Percentiles rank a stretch among this genome's conserved stretches.
These are phyloP conservation scores for Ceratocystis papillata DNA, from an alignment of 2,329 filamentous ascomycete genomes.

Conservation along the genomic window DNA sequence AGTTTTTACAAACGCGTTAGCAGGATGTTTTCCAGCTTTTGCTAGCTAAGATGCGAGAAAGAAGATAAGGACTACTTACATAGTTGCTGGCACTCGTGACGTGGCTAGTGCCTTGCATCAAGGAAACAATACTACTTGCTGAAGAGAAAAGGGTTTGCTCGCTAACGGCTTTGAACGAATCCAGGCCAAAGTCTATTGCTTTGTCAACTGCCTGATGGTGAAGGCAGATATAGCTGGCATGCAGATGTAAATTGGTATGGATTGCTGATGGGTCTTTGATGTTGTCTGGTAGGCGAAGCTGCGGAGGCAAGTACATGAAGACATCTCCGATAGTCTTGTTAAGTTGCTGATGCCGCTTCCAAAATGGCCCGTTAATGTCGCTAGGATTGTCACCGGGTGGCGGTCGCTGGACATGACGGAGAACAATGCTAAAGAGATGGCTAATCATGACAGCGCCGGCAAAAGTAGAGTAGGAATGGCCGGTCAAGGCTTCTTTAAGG, in stretches of 20 bases:
- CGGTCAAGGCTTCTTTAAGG: slow-evolving; percentile 53
- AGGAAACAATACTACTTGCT: slow-evolving; percentile 71
- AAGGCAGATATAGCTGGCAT: slow-evolving; percentile 76
- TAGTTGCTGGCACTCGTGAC: slow-evolving; percentile 37
- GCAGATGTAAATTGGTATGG: slow-evolving; percentile 78
- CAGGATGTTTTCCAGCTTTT: slow-evolving; percentile 33
- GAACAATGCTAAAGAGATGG: slow-evolving; percentile 68
- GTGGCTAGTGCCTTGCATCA: slow-evolving; percentile 69
- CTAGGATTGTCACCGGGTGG: slow-evolving; percentile 60
- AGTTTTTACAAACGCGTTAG: no score
- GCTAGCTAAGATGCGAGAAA: background rate
- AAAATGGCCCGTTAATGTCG: slow-evolving; percentile 64
- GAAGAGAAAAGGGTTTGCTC: slow-evolving; percentile 65
- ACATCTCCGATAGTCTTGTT: slow-evolving; percentile 71
- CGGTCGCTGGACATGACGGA: slow-evolving; percentile 67
- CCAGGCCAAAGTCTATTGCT: slow-evolving; percentile 51
- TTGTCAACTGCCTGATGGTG: slow-evolving; percentile 83
- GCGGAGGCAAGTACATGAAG: slow-evolving; percentile 66
- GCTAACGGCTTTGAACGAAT: slow-evolving; percentile 56
- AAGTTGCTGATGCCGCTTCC: slow-evolving; percentile 72
- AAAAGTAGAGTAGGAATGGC: slow-evolving; percentile 56
- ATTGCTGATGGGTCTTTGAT: slow-evolving; percentile 61
- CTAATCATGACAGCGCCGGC: slow-evolving; percentile 63
- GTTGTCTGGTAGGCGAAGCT: slow-evolving; percentile 59
- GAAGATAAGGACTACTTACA: slow-evolving; percentile 40